These are phyloP conservation scores for Aspergillus sclerotioniger DNA, from an alignment of 495 filamentous ascomycete genomes.

Conservation along the genomic window DNA sequence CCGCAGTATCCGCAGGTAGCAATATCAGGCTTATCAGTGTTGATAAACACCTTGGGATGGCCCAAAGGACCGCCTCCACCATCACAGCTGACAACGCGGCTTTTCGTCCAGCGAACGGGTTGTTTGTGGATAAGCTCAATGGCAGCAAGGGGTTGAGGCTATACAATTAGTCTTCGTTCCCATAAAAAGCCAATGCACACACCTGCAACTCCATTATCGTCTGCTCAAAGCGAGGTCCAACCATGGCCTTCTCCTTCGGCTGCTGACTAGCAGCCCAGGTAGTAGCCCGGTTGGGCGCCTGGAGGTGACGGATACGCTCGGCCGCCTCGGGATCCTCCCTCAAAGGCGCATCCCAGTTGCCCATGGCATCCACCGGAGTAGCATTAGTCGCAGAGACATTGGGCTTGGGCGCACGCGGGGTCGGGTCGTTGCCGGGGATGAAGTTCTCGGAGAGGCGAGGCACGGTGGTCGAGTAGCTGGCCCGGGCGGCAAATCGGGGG, in stretches of 20 bases:
- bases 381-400: slow-evolving; percentile 63
- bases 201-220: slow-evolving; percentile 90
- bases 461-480: slow-evolving; percentile 48
- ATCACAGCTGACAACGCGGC: slow-evolving; percentile 79
- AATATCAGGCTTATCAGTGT: slow-evolving; percentile 95
- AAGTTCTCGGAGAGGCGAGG: slow-evolving; percentile 49
- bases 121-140: slow-evolving; percentile 96
- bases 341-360: slow-evolving; percentile 41
- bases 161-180: slow-evolving; percentile 5
- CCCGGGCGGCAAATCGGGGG: slow-evolving; percentile 37
- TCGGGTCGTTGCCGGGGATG: slow-evolving; percentile 55
- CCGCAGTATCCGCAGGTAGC: slow-evolving; percentile 89
- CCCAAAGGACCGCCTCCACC: slow-evolving; percentile 90
- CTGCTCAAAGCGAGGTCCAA: slow-evolving; percentile 93
- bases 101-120: slow-evolving; percentile 87
- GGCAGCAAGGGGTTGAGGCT: slow-evolving; percentile 85
- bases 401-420: slow-evolving; percentile 41
- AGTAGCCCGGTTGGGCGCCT: slow-evolving; percentile 81
- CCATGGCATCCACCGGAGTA: slow-evolving; percentile 49
- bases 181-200: slow-evolving; percentile 36
- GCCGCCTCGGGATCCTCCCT: slow-evolving; percentile 59
- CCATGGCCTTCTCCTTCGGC: slow-evolving; percentile 78
- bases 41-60: slow-evolving; percentile 94
- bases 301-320: slow-evolving; percentile 59
- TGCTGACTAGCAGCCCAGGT: slow-evolving; percentile 84